A percentile compares a stretch with the other conserved stretches of the same genome.
Conservation (phyloP, 331 rosid species). For the Phaseolus coccineus region DNA sequence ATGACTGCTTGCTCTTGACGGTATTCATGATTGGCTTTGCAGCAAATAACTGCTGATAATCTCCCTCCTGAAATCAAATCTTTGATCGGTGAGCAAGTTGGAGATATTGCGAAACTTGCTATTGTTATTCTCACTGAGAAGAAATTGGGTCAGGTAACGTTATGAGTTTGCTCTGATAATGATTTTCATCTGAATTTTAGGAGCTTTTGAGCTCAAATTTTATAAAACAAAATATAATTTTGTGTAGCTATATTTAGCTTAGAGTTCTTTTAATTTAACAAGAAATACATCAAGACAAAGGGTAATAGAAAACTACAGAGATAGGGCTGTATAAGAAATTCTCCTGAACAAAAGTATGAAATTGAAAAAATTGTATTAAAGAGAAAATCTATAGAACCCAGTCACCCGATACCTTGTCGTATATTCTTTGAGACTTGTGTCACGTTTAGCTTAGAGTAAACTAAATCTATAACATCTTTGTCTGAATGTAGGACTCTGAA, state of each 20-base stretch:
- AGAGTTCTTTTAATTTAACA: neutral
- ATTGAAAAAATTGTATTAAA: neutral
- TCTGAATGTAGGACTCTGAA: constrained; percentile 60
- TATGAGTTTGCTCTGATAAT: constrained; percentile 15
- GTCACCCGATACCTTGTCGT: constrained; percentile 11
- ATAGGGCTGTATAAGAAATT: constrained; percentile 3
- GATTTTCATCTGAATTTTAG: constrained; percentile 29
- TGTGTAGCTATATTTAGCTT: neutral
- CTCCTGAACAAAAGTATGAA: neutral
- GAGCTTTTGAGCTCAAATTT: constrained; percentile 17
- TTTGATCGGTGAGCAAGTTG: constrained; percentile 54
- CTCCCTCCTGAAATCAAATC: constrained; percentile 58
- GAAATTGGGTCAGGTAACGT: constrained; percentile 60
- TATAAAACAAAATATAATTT: neutral
- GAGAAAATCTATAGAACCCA: neutral
- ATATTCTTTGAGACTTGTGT: neutral
- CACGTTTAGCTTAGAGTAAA: constrained; percentile 7
- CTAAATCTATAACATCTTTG: constrained; percentile 14
- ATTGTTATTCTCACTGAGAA: constrained; percentile 63
- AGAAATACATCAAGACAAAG: neutral
- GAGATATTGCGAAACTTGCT: constrained; percentile 69
- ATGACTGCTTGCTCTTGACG: constrained; percentile 8
- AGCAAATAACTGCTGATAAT: constrained; percentile 75
- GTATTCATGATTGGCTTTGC: constrained; percentile 45
- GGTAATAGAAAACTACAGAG: neutral